Base-by-base conservation (phyloP, 805 yeast genomes). In the Yamadazyma endophytica region DNA sequence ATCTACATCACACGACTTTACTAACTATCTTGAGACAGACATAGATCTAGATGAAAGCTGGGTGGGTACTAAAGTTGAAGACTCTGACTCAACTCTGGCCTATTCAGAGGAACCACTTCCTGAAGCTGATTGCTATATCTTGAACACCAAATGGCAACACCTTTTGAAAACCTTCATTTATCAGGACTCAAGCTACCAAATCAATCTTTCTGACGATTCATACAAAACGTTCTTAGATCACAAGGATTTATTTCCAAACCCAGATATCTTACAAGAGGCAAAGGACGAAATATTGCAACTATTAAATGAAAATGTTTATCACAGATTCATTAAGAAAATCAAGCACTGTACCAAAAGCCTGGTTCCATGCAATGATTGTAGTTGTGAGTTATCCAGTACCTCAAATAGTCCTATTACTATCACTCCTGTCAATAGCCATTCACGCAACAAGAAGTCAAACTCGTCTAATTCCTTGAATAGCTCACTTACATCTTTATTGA, bases 181-280 rank as follows among this genome's bases (percentile, higher is more conserved):
- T 9, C 56, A 54, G 9, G 61, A 70, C 33, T 58, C 79, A 1
- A 64, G 67, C 2, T 57, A 56, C 24, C 77, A 75, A 46, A 61
- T 75, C 36, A 75, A 75, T 47, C 40, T 75, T 15, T 68, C 77
- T 0, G 46, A 57, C 36, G 54, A 58, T 6, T 52, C 70, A 3
- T 56, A 50, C 37, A 47, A 55, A 11, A 41, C 44, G 9, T 45
- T 61, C 24, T 24, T 52, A 20, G 35, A 31, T 9, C 47, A 48
- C 17, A 26, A 18, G 6, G 32, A 29, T 9, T 44, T 41, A 13
- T 40, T 60, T 9, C 62, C 56, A 27, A 36, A 32, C 13, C 68
- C 67, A 2, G 17, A 17, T 5, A 46, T 50, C 13, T 44, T 63
- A 13, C 23, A 44, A 26, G 39, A 38, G 3, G 65, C 65, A 9